Evolutionary conservation across 2,329 filamentous ascomycete genomes (phyloP).

Genomic region (Botrytis byssoidea): DNA sequence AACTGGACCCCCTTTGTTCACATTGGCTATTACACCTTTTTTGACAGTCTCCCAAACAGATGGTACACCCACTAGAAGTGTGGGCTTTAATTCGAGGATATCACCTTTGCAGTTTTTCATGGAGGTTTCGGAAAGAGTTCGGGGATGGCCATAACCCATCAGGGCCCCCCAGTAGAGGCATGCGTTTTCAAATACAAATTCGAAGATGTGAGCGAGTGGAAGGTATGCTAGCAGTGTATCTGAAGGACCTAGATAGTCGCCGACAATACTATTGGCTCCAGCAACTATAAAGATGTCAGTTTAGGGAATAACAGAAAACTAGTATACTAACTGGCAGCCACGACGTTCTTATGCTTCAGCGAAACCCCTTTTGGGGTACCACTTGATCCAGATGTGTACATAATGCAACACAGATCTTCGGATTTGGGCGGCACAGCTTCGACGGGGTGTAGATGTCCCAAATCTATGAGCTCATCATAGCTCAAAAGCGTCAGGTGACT

Average conservation of each 20-base stretch:
- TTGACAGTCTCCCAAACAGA: slow-evolving; percentile 97
- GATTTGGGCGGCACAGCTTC: slow-evolving; percentile 70
- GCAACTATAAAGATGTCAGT: slow-evolving; percentile 54
- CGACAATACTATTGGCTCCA: slow-evolving; percentile 76
- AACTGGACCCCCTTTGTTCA: slow-evolving; percentile 66
- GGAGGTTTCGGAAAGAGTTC: slow-evolving; percentile 81
- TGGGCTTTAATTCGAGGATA: slow-evolving; percentile 87
- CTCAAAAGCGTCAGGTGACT: slow-evolving; percentile 53
- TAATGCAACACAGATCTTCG: slow-evolving; percentile 78
- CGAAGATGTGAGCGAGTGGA: slow-evolving; percentile 91
- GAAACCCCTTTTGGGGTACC: slow-evolving; percentile 88
- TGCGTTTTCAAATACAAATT: slow-evolving; percentile 92
- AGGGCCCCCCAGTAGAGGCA: slow-evolving; percentile 86
- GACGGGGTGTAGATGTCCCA: slow-evolving; percentile 59
- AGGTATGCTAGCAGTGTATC: slow-evolving; percentile 88
- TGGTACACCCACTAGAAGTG: slow-evolving; percentile 88
- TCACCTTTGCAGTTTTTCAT: slow-evolving; percentile 90
- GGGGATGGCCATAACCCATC: slow-evolving; percentile 88
- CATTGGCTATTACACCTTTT: slow-evolving; percentile 75
- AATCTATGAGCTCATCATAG: slow-evolving; percentile 53
- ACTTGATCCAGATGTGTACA: slow-evolving; percentile 87
- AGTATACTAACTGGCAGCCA: slow-evolving; percentile 67
- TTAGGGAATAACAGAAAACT: not conserved
- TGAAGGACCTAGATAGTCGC: slow-evolving; percentile 70
- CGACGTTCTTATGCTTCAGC: slow-evolving; percentile 77